These are phyloP conservation scores for Salix viminalis DNA, from an alignment of 345 rosid genomes.

Conservation along the genomic window DNA sequence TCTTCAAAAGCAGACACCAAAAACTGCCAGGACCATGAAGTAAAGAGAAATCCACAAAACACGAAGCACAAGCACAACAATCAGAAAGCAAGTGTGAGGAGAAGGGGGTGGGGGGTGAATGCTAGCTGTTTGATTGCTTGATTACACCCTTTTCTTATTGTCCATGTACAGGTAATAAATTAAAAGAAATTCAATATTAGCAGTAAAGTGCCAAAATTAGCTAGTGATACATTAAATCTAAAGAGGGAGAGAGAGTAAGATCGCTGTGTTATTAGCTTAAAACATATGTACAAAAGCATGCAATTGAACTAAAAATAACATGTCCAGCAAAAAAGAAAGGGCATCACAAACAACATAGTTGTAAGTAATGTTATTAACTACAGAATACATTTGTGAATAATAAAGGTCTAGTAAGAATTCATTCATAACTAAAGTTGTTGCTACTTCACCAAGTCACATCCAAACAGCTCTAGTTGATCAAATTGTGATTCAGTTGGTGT, in stretches of 20 bases:
- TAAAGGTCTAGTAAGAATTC: neutral
- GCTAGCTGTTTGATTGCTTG: too few relatives aligned
- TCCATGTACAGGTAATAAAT: neutral
- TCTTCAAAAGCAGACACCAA: neutral
- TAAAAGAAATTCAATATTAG: neutral
- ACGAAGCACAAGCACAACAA: neutral
- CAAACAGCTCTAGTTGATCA: constrained; percentile 20
- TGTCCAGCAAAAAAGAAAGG: neutral
- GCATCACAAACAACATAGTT: neutral
- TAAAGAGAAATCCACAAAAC: neutral
- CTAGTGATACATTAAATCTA: neutral
- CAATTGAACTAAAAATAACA: neutral
- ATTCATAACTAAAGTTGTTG: neutral
- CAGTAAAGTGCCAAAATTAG: neutral
- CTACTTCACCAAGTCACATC: constrained; percentile 21
- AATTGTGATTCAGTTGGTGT: neutral
- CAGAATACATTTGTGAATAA: neutral
- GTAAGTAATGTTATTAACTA: neutral
- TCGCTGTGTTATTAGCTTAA: neutral
- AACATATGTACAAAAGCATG: constrained; percentile 7
- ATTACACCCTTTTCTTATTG: too few relatives aligned
- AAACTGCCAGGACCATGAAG: neutral
- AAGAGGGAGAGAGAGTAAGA: neutral
- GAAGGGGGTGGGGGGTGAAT: neutral
- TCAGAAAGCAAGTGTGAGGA: neutral